Evolutionary conservation across 495 filamentous ascomycete genomes (phyloP).

Genomic region (Gamarada debralockiae): DNA sequence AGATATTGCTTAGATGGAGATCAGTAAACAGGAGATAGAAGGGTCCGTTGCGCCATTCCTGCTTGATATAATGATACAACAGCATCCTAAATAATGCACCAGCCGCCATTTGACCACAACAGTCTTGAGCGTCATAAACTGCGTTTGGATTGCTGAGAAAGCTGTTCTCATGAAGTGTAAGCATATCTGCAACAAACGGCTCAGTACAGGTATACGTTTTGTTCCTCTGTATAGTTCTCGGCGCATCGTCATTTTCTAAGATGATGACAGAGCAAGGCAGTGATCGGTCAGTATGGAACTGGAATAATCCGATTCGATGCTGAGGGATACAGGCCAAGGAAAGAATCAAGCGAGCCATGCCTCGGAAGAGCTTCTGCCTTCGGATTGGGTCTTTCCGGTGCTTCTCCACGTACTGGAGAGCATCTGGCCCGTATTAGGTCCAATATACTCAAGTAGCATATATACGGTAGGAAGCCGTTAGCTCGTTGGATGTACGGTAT

Average conservation of each 20-base stretch:
- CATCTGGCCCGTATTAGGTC: conserved; percentile 26
- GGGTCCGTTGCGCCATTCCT: conserved; percentile 21
- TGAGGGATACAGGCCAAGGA: conserved; percentile 21
- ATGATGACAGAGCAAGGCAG: conserved; percentile 25
- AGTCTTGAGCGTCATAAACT: conserved; percentile 26
- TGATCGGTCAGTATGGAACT: conserved; percentile 28
- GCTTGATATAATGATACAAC: conserved; percentile 25
- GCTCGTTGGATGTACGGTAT: conserved; percentile 19
- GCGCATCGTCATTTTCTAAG: conserved; percentile 36
- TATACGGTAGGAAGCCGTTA: conserved; percentile 23
- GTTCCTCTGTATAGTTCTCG: conserved; percentile 28
- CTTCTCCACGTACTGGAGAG: conserved; percentile 31
- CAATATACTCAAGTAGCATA: conserved; percentile 34
- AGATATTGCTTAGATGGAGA: conserved; percentile 31
- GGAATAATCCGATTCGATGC: conserved; percentile 28
- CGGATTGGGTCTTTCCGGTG: conserved; percentile 17
- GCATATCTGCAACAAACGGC: conserved; percentile 31
- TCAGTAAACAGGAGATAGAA: conserved; percentile 19
- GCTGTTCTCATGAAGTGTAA: conserved; percentile 30
- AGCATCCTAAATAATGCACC: conserved; percentile 29
- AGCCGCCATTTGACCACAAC: conserved; percentile 26
- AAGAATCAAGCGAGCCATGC: conserved; percentile 26
- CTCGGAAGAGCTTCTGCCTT: conserved; percentile 28
- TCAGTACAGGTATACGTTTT: conserved; percentile 30
- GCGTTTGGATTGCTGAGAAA: conserved; percentile 33